These are phyloP conservation scores for Parachaetomium inaequale DNA, from an alignment of 495 filamentous ascomycete genomes.

Conservation along the genomic window DNA sequence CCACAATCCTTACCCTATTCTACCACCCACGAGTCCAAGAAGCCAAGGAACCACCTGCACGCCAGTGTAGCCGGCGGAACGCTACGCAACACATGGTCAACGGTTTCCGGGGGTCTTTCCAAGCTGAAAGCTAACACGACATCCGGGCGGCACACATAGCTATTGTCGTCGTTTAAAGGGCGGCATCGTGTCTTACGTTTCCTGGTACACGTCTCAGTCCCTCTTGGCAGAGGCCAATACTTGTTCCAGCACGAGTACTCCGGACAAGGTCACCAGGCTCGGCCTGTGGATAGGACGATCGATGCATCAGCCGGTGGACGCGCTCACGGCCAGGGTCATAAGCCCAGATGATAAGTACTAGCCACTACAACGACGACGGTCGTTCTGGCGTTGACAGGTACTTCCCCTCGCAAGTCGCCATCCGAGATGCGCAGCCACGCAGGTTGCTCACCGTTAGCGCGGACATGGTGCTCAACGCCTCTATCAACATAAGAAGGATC, in stretches of 20 bases:
- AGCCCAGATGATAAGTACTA: too few species aligned
- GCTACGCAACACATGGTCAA: too few species aligned
- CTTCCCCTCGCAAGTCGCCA: neutral
- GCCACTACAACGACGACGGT: too few species aligned
- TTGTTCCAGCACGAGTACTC: too few species aligned
- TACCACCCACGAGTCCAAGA: too few species aligned
- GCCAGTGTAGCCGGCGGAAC: too few species aligned
- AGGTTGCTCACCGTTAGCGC: neutral
- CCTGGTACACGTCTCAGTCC: neutral
- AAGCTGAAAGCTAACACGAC: neutral
- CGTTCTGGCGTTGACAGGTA: neutral
- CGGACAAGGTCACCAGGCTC: too few species aligned
- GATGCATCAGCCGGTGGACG: too few species aligned
- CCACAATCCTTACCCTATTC: too few species aligned
- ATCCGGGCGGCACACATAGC: neutral
- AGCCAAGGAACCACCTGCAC: too few species aligned
- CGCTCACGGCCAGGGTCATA: too few species aligned
- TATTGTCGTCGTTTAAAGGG: neutral
- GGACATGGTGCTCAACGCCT: neutral
- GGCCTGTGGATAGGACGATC: too few species aligned
- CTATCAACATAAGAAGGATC: neutral
- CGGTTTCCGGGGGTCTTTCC: conserved; percentile 2
- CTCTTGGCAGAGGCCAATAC: neutral
- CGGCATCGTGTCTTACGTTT: neutral
- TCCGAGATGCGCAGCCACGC: neutral